These are phyloP conservation scores for Crithidia sp. DNA, from an alignment of 208 protist genomes.

Conservation along the genomic window DNA sequence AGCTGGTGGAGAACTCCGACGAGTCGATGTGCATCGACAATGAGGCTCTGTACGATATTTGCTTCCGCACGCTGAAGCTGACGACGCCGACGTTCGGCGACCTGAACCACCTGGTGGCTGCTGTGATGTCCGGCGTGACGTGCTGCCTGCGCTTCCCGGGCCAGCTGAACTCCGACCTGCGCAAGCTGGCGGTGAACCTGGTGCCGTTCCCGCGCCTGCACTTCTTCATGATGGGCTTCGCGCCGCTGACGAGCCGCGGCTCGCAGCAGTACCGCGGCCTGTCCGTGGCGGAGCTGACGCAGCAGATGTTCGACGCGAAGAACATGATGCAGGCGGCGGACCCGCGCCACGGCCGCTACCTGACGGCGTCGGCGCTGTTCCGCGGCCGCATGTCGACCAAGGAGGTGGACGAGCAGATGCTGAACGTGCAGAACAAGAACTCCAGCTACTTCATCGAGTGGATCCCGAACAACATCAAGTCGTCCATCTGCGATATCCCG, in stretches of 20 bases:
- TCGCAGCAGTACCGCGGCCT: conserved; percentile 88
- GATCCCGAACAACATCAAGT: conserved; percentile 77
- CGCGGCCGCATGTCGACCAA: conserved; percentile 95
- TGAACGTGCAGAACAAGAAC: conserved; percentile 56
- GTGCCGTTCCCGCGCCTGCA: conserved; percentile 98
- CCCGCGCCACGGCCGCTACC: conserved; percentile 52
- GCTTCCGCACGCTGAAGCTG: conserved; percentile 97
- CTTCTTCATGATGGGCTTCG: conserved; percentile 98
- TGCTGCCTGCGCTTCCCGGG: conserved; percentile 97
- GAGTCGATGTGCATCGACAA: conserved; percentile 97
- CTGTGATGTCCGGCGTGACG: conserved; percentile 95
- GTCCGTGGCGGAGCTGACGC: conserved; percentile 87
- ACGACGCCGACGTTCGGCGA: conserved; percentile 97
- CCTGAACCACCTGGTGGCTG: conserved; percentile 97
- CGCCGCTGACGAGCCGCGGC: conserved; percentile 92
- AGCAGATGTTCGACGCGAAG: conserved; percentile 98
- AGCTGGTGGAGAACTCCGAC: conserved; percentile 95
- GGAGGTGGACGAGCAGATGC: conserved; percentile 34
- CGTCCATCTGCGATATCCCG: conserved; percentile 91
- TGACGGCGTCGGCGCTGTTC: conserved; percentile 88
- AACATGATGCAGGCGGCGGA: conserved; percentile 97
- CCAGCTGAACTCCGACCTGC: conserved; percentile 96
- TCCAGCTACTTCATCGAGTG: conserved; percentile 95
- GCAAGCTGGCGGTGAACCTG: conserved; percentile 54
- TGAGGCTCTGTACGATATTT: conserved; percentile 99